Evolutionary conservation across 139 green algal species (phyloP).

Genomic region (Micractinium conductrix): DNA sequence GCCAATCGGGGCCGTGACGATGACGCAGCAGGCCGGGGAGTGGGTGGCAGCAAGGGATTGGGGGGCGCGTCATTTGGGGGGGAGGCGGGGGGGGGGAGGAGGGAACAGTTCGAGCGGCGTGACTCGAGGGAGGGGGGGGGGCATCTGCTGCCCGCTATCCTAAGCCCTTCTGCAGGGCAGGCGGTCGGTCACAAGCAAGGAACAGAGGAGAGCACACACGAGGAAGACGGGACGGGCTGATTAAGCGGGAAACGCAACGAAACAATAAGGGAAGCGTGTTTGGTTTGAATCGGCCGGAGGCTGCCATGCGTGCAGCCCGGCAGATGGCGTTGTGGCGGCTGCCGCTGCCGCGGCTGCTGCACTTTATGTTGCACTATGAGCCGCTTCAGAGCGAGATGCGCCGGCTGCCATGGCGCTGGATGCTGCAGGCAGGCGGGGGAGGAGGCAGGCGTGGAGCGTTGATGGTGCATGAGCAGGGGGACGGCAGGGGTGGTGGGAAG

Average conservation of each 20-base stretch:
- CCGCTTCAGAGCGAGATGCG: conserved; percentile 26
- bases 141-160: conserved; percentile 7
- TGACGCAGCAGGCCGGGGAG: too few relatives aligned
- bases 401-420: conserved; percentile 30
- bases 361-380: too few relatives aligned
- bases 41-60: too few relatives aligned
- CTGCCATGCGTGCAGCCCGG: not conserved
- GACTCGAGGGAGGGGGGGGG: too few relatives aligned
- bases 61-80: too few relatives aligned
- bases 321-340: too few relatives aligned
- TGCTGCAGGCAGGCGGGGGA: not conserved
- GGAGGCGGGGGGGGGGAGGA: too few relatives aligned
- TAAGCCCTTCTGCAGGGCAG: conserved; percentile 21
- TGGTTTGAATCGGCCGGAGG: too few relatives aligned
- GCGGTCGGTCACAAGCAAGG: not conserved
- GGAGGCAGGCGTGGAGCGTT: not conserved
- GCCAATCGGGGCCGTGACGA: too few relatives aligned
- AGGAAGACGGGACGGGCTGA: not conserved
- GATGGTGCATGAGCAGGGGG: not conserved
- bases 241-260: not conserved
- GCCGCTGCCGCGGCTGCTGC: not conserved
- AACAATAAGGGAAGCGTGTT: not conserved
- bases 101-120: too few relatives aligned
- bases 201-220: not conserved
- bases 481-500: too few relatives aligned